Base-by-base conservation (phyloP, 2,329 filamentous ascomycete genomes). In the Xylariaceae sp. region DNA sequence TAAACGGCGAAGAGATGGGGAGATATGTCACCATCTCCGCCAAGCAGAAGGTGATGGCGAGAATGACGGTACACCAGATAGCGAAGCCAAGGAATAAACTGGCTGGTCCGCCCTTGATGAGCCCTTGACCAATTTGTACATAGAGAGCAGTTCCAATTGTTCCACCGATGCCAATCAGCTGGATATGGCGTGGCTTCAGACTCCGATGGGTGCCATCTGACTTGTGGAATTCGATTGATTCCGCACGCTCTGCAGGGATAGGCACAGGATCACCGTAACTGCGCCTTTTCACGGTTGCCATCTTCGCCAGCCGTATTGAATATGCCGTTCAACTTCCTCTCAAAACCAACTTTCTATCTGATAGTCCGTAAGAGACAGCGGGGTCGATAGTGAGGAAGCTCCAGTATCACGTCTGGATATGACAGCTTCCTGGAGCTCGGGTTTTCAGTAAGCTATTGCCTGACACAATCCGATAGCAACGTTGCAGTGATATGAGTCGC, bases 1-100 rank as follows among this genome's bases (percentile, higher is more conserved):
- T 88, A 71, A 92, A 92, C 0, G 88, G 88, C 47, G 87, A 90
- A 0, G 87, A 89, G 56, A 92, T 88, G 6, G 89, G 88, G 2
- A 90, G 76, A 64, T 88, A 90, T 0, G 87, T 88, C 6, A 89
- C 88, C 87, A 91, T 90, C 71, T 91, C 88, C 10, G 87, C 86
- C 75, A 89, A 83, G 69, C 76, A 80, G 61, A 84, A 75, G 0
- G 82, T 87, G 51, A 87, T 77, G 52, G 80, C 79, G 23, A 87
- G 77, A 64, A 87, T 83, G 48, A 86, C 80, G 45, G 79, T 78
- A 68, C 82, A 85, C 83, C 83, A 87, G 44, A 86, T 74, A 9
- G 78, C 76, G 62, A 87, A 88, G 42, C 83, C 84, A 18, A 84
- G 70, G 57, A 86, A 82, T 30, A 86, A 69, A 61, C 79, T 82